Base-by-base conservation (phyloP, 768 basidiomycete species). In the Atractiella rhizophila region DNA sequence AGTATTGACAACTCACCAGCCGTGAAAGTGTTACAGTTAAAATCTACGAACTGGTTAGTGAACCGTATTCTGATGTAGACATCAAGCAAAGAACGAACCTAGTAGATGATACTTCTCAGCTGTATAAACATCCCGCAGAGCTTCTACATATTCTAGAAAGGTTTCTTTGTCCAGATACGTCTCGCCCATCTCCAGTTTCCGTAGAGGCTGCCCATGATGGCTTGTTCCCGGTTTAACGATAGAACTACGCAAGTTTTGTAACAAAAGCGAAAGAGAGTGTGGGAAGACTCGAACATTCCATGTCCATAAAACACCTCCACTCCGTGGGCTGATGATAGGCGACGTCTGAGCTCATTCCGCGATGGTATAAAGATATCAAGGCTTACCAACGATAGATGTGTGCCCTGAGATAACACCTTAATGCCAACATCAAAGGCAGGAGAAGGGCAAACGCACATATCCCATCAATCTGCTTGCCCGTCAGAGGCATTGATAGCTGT, bases 231-330 rank as follows among this genome's bases (percentile, higher is more conserved):
- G 85, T 2, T 50, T 47, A 0, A 74, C 71, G 20, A 67, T 68
- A 37, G 52, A n/a, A n/a, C n/a, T n/a, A n/a, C n/a, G n/a, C n/a
- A n/a, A n/a, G n/a, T n/a, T n/a, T n/a, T n/a, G n/a, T n/a, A n/a
- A n/a, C n/a, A n/a, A n/a, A n/a, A n/a, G n/a, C n/a, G n/a, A n/a
- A n/a, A n/a, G n/a, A n/a, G n/a, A n/a, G n/a, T n/a, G n/a, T n/a
- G n/a, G n/a, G n/a, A n/a, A n/a, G n/a, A n/a, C n/a, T n/a, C n/a
- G n/a, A n/a, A 60, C 39, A 94, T 85, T 3, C 86, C 86, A 51
- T 72, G 77, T 4, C 86, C 85, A 56, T 83, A 94, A 52, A 79
- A 86, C 21, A 80, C 62, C 54, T 94, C 86, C 51, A 73, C 72
- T 4, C 72, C 72, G 56, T 71, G 88, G 4, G 74, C n/a, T n/a